A percentile compares a stretch with the other conserved stretches of the same genome.
phyloP scores from a whole-genome alignment of 2,329 filamentous ascomycete species.

The Xylaria hypoxylon region DNA sequence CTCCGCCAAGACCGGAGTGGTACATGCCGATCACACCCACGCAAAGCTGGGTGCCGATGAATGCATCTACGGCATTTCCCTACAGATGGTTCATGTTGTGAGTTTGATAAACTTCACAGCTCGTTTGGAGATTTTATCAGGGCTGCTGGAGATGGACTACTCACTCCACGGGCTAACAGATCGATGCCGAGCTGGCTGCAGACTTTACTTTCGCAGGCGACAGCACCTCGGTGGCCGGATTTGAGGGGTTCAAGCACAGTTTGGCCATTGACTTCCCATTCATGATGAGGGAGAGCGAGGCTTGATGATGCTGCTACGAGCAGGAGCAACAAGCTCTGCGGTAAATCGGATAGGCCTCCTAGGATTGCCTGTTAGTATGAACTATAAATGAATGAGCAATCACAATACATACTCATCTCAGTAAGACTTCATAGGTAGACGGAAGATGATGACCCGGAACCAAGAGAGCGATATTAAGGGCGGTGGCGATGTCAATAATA shows the following conservation, averaged over 20 bases:
- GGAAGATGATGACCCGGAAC: background rate
- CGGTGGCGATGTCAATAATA: background rate
- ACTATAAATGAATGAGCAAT: too few relatives aligned
- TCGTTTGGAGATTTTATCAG: background rate
- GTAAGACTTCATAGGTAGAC: background rate
- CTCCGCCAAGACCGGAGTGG: constrained; percentile 86
- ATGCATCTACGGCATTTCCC: constrained; percentile 82
- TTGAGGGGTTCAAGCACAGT: constrained; percentile 36
- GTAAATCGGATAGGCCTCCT: constrained; percentile 24
- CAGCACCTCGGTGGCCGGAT: constrained; percentile 44
- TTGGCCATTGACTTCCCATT: constrained; percentile 34
- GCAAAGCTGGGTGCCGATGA: constrained; percentile 79
- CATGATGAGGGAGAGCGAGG: constrained; percentile 14
- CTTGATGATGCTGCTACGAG: constrained; percentile 18
- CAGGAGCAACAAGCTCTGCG: constrained; percentile 32
- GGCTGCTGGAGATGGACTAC: constrained; percentile 21
- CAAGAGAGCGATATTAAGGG: background rate
- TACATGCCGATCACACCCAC: constrained; percentile 82
- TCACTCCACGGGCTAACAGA: constrained; percentile 48
- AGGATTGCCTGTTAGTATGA: constrained; percentile 6
- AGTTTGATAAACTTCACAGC: background rate
- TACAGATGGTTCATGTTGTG: constrained; percentile 42
- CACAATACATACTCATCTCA: constrained; percentile 27
- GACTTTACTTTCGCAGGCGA: constrained; percentile 50
- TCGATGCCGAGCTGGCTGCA: constrained; percentile 53